Base-by-base conservation (phyloP, 2,329 filamentous ascomycete genomes). In the Trichoderma sp. region DNA sequence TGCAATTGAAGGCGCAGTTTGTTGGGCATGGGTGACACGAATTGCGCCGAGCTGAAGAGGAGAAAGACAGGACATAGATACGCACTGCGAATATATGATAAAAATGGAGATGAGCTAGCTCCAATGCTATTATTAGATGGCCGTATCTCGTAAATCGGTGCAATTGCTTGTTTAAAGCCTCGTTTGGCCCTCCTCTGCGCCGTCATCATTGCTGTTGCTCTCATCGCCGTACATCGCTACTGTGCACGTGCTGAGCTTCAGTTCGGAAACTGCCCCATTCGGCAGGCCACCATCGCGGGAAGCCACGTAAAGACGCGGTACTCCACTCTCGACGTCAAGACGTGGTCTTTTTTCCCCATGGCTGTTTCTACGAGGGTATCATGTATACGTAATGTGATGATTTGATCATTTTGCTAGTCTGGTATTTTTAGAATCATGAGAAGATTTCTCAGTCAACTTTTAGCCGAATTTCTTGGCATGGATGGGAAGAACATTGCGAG, bases 261-360 rank as follows among this genome's bases (percentile, higher is more conserved):
- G 21, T 53, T 29, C 29, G 40, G 53, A 60, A 55, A 55, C 49
- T 68, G 65, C 65, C 65, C 56, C 21, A 55, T 68, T 56, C 27
- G 65, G 65, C 52, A 68, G 33, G 40, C 64, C 24, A 24, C n/a
- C 47, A 24, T 27, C 11, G 13, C 57, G 14, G 56, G 33, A 61
- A 60, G 65, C 65, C 65, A 68, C 65, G 58, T 55, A 68, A 68
- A 61, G 16, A 47, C n/a, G 21, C 43, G n/a, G 21, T 43, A 53
- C 65, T 68, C 65, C 65, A 68, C 65, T 68, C 65, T 61, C 57
- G 43, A 68, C 65, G 65, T 68, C 65, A 40, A 40, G 31, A 35
- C 24, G 35, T 33, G 24, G 40, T 19, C 47, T 52, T 55, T 31
- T 10, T 10, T 6, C 19, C 14, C 5, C 49, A 35, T 56, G 62